Percentiles rank a stretch among this genome's conserved stretches.
Conservation (phyloP, 2,329 filamentous ascomycete genomes). For the Beauveria caledonica region DNA sequence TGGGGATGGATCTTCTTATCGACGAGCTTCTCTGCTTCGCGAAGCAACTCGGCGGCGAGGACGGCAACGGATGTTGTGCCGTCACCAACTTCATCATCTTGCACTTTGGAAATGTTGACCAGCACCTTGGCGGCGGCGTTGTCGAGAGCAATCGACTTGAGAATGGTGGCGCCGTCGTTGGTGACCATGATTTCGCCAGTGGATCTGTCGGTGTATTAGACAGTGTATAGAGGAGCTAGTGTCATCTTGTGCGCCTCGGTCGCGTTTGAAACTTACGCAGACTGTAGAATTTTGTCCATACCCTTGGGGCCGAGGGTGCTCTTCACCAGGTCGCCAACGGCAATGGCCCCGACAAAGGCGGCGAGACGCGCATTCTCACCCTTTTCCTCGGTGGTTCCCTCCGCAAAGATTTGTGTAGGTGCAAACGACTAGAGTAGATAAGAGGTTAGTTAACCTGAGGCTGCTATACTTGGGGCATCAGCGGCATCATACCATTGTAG, state of each 20-base stretch:
- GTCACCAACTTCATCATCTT: constrained; percentile 97
- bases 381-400: constrained; percentile 95
- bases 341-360: constrained; percentile 97
- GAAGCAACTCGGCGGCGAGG: constrained; percentile 84
- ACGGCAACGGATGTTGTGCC: constrained; percentile 98
- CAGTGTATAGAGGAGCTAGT: constrained; percentile 12
- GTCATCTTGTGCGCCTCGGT: background rate
- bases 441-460: constrained; percentile 6
- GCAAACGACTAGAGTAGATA: constrained; percentile 50
- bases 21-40: constrained; percentile 94
- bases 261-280: constrained; percentile 56
- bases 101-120: constrained; percentile 98
- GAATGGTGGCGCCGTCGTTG: constrained; percentile 95
- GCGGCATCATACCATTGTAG: constrained; percentile 10
- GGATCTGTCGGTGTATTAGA: constrained; percentile 48
- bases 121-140: constrained; percentile 97
- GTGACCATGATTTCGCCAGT: constrained; percentile 97
- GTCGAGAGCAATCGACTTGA: constrained; percentile 96
- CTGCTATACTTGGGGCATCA: background rate
- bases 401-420: constrained; percentile 95
- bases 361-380: constrained; percentile 97
- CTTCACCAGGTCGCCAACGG: constrained; percentile 95
- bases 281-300: constrained; percentile 98
- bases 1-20: constrained; percentile 98
- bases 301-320: constrained; percentile 95